Evolutionary conservation across 2,329 filamentous ascomycete genomes (phyloP).

Genomic region (Xylaria sp.): DNA sequence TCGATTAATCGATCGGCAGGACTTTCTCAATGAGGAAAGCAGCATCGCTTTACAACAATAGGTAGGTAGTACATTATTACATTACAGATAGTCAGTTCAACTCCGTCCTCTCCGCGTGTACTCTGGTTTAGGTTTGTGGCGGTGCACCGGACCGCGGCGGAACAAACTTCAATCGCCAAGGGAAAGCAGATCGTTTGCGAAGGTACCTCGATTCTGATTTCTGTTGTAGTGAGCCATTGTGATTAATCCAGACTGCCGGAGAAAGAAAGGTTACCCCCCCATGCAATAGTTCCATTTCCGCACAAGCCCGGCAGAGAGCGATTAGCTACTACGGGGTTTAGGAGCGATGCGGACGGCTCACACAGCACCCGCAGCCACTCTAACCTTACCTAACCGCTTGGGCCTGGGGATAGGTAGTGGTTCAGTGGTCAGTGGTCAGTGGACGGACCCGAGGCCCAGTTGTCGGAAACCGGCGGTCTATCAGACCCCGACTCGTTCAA

Average conservation of each 20-base stretch:
- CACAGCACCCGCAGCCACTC: neutral
- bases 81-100: neutral
- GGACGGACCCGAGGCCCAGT: constrained; percentile 1
- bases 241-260: constrained; percentile 11
- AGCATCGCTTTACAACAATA: neutral
- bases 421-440: neutral
- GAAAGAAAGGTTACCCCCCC: constrained; percentile 4
- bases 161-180: neutral
- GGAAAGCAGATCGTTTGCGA: neutral
- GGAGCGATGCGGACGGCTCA: constrained; percentile 8
- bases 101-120: constrained; percentile 7
- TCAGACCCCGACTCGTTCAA: neutral
- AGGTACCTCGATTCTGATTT: no score
- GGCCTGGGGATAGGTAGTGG: neutral
- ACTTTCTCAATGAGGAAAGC: constrained; percentile 1
- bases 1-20: neutral
- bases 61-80: neutral
- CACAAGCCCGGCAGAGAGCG: constrained; percentile 13
- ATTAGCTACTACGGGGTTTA: constrained; percentile 8
- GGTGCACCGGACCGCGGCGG: neutral
- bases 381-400: neutral
- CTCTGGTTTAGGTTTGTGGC: neutral
- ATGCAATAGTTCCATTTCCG: constrained; percentile 2
- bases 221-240: neutral
- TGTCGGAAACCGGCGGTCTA: constrained; percentile 27